Evolutionary conservation across 441 rosid genomes (phyloP).

Genomic region (Populus trichocarpa): DNA sequence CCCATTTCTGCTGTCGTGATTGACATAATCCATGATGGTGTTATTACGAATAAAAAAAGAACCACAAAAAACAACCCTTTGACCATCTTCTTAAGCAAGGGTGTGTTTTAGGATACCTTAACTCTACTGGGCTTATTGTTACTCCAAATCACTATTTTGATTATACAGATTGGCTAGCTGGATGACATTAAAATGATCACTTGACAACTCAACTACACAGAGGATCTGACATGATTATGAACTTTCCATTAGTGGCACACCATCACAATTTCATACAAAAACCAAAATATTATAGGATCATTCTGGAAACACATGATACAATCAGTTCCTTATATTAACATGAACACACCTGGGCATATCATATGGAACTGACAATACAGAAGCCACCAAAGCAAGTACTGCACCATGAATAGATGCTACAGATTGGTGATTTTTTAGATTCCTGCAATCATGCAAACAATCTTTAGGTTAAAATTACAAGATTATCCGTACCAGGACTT

Average conservation of each 20-base stretch:
- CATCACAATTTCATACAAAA: neutral
- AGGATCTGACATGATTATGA: neutral
- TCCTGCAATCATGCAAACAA: slow-evolving; percentile 44
- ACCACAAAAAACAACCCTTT: no score
- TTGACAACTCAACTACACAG: neutral
- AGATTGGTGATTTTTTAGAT: slow-evolving; percentile 38
- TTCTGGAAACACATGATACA: slow-evolving; percentile 3
- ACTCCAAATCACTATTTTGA: neutral
- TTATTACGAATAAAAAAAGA: no score
- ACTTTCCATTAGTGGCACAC: neutral
- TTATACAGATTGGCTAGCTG: neutral
- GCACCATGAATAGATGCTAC: slow-evolving; percentile 82
- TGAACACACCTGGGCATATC: slow-evolving; percentile 88
- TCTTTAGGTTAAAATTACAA: neutral
- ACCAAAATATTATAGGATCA: neutral
- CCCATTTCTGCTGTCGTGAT: no score
- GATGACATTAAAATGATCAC: neutral
- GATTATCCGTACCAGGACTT: slow-evolving; percentile 1
- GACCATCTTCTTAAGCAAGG: no score
- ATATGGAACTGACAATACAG: slow-evolving; percentile 94
- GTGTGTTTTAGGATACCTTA: no score
- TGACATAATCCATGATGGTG: no score
- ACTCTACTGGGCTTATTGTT: no score
- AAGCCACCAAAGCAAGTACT: slow-evolving; percentile 95
- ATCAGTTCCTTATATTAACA: slow-evolving; percentile 3